Evolutionary conservation across 257 asterid species (phyloP).

Genomic region (Fraxinus cuspidata): DNA sequence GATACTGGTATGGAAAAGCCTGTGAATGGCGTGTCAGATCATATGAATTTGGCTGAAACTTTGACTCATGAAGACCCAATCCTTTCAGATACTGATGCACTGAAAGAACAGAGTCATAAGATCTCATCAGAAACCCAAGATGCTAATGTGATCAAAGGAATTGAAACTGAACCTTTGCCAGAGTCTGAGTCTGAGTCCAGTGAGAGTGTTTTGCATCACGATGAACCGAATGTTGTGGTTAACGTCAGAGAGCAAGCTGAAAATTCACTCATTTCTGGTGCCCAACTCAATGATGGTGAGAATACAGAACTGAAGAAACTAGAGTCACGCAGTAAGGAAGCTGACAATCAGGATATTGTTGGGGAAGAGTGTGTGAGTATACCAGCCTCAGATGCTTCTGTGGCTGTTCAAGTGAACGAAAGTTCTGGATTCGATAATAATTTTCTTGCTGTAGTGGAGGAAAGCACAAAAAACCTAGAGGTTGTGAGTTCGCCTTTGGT

Average conservation of each 20-base stretch:
- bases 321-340: slow-evolving; percentile 28
- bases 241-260: slow-evolving; percentile 28
- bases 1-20: slow-evolving; percentile 31
- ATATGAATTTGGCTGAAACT: slow-evolving; percentile 25
- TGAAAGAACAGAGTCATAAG: slow-evolving; percentile 32
- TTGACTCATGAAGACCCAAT: slow-evolving; percentile 23
- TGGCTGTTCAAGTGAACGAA: slow-evolving; percentile 21
- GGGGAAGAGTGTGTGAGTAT: slow-evolving; percentile 36
- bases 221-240: slow-evolving; percentile 24
- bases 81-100: slow-evolving; percentile 28
- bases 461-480: slow-evolving; percentile 29
- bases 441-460: slow-evolving; percentile 28
- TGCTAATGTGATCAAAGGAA: slow-evolving; percentile 34
- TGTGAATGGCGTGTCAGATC: slow-evolving; percentile 41
- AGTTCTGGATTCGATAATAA: slow-evolving; percentile 28
- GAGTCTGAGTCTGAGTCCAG: slow-evolving; percentile 32
- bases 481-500: slow-evolving; percentile 16
- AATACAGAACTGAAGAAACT: slow-evolving; percentile 27
- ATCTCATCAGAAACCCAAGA: slow-evolving; percentile 37
- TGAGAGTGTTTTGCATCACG: slow-evolving; percentile 27
- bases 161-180: slow-evolving; percentile 28
- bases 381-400: slow-evolving; percentile 24
- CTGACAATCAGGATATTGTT: slow-evolving; percentile 30
- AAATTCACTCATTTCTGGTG: slow-evolving; percentile 27
- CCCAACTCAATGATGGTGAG: slow-evolving; percentile 32